A percentile compares a stretch with the other conserved stretches of the same genome.
These are phyloP conservation scores for Endotrypanum monterogeii DNA, from an alignment of 208 protist species.

Conservation along the genomic window DNA sequence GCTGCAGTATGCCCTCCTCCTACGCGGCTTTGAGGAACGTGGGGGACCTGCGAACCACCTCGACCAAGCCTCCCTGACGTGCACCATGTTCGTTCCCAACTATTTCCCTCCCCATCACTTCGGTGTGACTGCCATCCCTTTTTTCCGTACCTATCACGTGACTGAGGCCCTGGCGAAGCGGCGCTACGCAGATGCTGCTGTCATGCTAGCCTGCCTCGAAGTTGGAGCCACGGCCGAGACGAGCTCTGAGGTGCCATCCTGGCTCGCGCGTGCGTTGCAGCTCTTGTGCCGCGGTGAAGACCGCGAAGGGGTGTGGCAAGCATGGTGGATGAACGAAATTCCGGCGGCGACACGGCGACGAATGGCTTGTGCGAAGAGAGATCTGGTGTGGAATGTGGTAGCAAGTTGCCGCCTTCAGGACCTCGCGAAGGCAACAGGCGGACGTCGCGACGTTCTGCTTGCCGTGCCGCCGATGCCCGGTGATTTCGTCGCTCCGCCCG, in stretches of 20 bases:
- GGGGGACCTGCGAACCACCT: conserved; percentile 27
- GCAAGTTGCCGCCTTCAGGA: conserved; percentile 65
- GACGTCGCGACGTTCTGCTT: conserved; percentile 17
- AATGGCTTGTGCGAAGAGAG: conserved; percentile 33
- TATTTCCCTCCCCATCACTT: conserved; percentile 75
- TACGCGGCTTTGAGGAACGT: conserved; percentile 56
- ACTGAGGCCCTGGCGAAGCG: conserved; percentile 45
- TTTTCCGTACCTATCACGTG: conserved; percentile 74
- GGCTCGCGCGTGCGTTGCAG: conserved; percentile 24
- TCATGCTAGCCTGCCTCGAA: conserved; percentile 54
- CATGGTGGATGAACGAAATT: conserved; percentile 48
- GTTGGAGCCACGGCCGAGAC: conserved; percentile 4
- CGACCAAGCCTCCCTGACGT: conserved; percentile 35
- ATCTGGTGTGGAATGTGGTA: conserved; percentile 77
- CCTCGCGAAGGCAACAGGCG: conserved; percentile 21
- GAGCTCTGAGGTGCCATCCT: conserved; percentile 1
- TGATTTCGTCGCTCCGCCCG: conserved; percentile 54
- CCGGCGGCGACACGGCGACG: conserved; percentile 32
- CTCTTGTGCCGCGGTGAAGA: conserved; percentile 54
- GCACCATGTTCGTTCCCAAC: conserved; percentile 55
- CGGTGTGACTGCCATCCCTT: conserved; percentile 38
- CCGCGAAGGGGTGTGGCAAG: conserved; percentile 48
- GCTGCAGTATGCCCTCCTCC: conserved; percentile 73
- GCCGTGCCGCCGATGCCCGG: conserved; percentile 43
- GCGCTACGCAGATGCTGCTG: conserved; percentile 51